Conservation (phyloP, 768 basidiomycete genomes). For the Boletus eberwhitei region DNA sequence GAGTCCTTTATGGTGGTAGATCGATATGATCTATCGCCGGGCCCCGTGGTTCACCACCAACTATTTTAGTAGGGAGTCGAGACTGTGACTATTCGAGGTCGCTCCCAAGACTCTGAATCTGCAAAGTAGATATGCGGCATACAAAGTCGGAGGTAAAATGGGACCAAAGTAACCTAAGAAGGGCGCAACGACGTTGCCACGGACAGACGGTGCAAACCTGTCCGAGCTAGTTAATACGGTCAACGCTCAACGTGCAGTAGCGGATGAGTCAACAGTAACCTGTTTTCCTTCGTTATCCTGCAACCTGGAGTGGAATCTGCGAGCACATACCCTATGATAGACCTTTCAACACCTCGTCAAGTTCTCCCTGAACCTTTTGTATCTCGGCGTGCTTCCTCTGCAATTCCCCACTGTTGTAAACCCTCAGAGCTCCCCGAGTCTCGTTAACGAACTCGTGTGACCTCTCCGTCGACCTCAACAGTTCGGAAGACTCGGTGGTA, state of each 20-base stretch:
- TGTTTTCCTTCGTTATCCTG: background rate
- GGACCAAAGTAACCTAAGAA: background rate
- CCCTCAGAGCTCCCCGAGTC: slow-evolving; percentile 52
- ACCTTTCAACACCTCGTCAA: slow-evolving; percentile 50
- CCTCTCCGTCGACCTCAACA: slow-evolving; percentile 28
- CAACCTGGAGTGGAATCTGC: background rate
- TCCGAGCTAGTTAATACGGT: background rate
- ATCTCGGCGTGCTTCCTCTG: slow-evolving; percentile 52
- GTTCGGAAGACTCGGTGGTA: slow-evolving; percentile 9
- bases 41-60: background rate
- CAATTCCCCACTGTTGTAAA: slow-evolving; percentile 43
- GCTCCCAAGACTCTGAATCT: background rate
- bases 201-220: background rate
- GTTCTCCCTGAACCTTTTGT: slow-evolving; percentile 50
- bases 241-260: background rate
- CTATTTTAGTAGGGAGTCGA: slow-evolving; percentile 2
- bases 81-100: background rate
- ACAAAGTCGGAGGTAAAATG: background rate
- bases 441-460: slow-evolving; percentile 61
- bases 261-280: background rate
- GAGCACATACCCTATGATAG: slow-evolving; percentile 23
- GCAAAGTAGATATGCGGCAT: background rate
- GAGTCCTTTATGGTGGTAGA: slow-evolving; percentile 2
- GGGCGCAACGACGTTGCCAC: background rate
- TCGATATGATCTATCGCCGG: slow-evolving; percentile 19